phyloP scores from a whole-genome alignment of 1,284 basidiomycete species.

The Austropuccinia psidii region DNA sequence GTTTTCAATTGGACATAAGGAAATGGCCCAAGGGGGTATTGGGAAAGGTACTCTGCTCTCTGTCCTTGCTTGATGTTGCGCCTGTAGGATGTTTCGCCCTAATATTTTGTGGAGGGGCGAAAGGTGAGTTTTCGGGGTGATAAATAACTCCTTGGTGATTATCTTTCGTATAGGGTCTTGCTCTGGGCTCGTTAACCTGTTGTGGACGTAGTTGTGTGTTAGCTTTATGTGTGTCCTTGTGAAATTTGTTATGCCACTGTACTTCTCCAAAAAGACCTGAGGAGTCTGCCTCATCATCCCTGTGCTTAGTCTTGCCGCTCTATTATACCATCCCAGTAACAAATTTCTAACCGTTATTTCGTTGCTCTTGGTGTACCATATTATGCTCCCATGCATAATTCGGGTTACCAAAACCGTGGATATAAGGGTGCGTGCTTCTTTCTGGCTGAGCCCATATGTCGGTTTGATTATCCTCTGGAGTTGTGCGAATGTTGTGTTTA shows the following conservation, averaged over 20 bases:
- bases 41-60: background rate
- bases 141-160: background rate
- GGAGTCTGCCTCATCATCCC: background rate
- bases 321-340: background rate
- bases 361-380: slow-evolving; percentile 1
- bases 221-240: background rate
- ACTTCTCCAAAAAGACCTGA: background rate
- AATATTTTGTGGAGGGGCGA: background rate
- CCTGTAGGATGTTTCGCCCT: background rate
- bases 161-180: background rate
- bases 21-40: background rate
- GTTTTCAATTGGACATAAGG: background rate
- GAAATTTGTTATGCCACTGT: background rate
- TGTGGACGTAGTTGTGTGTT: background rate
- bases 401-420: background rate
- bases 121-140: background rate
- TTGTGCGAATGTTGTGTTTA: background rate
- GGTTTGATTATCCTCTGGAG: background rate
- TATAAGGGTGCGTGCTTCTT: background rate
- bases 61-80: background rate
- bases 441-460: background rate
- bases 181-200: background rate
- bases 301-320: background rate
- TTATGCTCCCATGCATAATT: slow-evolving; percentile 7
- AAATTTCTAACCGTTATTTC: background rate